Evolutionary conservation across 176 grass and related monocot species (phyloP), one percentile per base, ranked within the genome.

Genomic region (Areca catechu): DNA sequence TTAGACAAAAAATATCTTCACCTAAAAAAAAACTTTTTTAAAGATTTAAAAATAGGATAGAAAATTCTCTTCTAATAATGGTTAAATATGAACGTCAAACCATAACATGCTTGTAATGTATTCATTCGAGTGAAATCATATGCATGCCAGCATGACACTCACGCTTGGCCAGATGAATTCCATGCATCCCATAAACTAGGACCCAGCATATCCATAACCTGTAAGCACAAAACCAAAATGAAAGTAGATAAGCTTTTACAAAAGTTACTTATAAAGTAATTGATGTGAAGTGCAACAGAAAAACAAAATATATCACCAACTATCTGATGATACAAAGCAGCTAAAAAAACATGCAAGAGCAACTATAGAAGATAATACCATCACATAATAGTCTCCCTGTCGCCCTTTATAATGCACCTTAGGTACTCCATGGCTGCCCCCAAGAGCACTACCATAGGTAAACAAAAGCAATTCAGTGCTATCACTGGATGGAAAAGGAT

Each of bases 121-220:
- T 43, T 12, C 1, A 43, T 43, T 43, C 9, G 14, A 12, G 10
- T 14, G 9, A 12, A 14, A 43, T 43, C 12, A 43, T 10, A 43
- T 2, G 34, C 34, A 43, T 43, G 34, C 34, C 10, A 43, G 34
- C 9, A 12, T 14, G 34, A 72, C 25, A 72, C 84, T 82, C 72
- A 95, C 89, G 64, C 50, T 68, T 95, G 81, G 62, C 81, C 81
- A 20, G 73, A 59, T 66, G 89, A 89, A 79, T 95, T 95, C 89
- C 89, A 95, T 63, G 88, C 80, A 71, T 95, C 89, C 84, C 89
- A 89, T 60, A 95, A 77, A 79, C 89, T 95, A 52, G 89, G 81
- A 53, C 89, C 89, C 53, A 95, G 77, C 84, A 95, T 95, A 73
- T 95, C 89, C 89, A 95, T 95, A 66, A 95, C 84, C 89, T 95